These are phyloP conservation scores for Linum tenue DNA, from an alignment of 345 rosid genomes.

Conservation along the genomic window DNA sequence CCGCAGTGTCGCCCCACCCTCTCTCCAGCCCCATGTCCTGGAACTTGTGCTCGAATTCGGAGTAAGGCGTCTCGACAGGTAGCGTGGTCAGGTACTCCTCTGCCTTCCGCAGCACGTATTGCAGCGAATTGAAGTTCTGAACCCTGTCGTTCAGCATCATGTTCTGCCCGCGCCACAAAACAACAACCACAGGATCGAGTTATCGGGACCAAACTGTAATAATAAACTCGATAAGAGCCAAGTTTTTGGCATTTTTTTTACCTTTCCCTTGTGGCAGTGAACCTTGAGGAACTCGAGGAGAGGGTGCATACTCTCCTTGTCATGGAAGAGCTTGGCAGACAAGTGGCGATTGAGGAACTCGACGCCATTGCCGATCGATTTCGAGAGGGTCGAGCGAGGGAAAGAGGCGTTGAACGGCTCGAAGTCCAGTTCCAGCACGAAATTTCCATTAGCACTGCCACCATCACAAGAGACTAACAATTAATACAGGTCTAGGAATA, in stretches of 20 bases:
- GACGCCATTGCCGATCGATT: slow-evolving; percentile 88
- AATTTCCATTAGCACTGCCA: slow-evolving; percentile 65
- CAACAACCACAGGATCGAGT: neutral
- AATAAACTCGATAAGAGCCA: too few relatives aligned
- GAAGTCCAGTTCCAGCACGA: slow-evolving; percentile 85
- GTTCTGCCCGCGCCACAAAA: slow-evolving; percentile 33
- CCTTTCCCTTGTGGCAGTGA: slow-evolving; percentile 85
- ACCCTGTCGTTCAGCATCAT: slow-evolving; percentile 75
- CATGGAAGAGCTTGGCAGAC: slow-evolving; percentile 88
- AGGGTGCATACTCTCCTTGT: slow-evolving; percentile 89
- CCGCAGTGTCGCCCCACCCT: slow-evolving; percentile 89
- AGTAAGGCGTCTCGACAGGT: slow-evolving; percentile 41
- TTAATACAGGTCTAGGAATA: too few relatives aligned
- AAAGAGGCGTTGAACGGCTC: slow-evolving; percentile 85
- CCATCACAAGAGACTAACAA: neutral
- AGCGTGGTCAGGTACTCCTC: slow-evolving; percentile 63
- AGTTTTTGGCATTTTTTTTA: slow-evolving; percentile 5
- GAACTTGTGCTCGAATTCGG: slow-evolving; percentile 60
- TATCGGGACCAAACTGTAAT: neutral
- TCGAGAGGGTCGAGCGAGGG: slow-evolving; percentile 84
- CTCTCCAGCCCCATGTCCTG: slow-evolving; percentile 91
- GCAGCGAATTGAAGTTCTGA: slow-evolving; percentile 55
- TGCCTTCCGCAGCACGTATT: slow-evolving; percentile 72
- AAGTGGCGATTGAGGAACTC: slow-evolving; percentile 98
- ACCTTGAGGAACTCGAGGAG: slow-evolving; percentile 74